phyloP scores from a whole-genome alignment of 768 basidiomycete species.

The Lactarius vividus region DNA sequence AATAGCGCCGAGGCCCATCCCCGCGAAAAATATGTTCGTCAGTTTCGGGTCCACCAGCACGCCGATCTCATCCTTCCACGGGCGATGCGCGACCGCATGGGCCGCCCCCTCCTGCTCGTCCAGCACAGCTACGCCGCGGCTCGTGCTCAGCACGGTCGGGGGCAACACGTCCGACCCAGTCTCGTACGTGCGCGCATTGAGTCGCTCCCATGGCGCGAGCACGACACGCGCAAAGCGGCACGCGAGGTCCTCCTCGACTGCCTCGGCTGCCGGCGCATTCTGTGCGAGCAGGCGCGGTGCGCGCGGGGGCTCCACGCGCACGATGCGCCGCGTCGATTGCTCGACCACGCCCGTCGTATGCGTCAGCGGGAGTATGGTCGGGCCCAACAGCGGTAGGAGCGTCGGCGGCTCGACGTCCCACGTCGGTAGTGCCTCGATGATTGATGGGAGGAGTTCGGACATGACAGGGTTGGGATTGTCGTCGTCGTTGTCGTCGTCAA shows the following conservation, averaged over 20 bases:
- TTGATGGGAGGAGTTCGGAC: neutral
- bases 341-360: constrained; percentile 67
- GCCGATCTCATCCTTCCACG: constrained; percentile 55
- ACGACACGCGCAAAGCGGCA: constrained; percentile 48
- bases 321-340: constrained; percentile 57
- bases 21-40: constrained; percentile 41
- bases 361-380: constrained; percentile 55
- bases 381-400: constrained; percentile 50
- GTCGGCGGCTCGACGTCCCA: constrained; percentile 21
- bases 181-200: constrained; percentile 35
- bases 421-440: constrained; percentile 8
- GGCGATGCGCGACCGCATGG: constrained; percentile 40
- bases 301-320: constrained; percentile 43
- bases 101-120: constrained; percentile 17
- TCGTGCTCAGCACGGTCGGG: constrained; percentile 38
- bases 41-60: constrained; percentile 48
- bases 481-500: constrained; percentile 17
- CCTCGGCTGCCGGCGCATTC: constrained; percentile 26
- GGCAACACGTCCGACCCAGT: constrained; percentile 34
- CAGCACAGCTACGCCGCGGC: constrained; percentile 39
- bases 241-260: constrained; percentile 50
- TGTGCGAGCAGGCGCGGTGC: constrained; percentile 28
- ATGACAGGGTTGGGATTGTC: neutral
- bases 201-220: constrained; percentile 53
- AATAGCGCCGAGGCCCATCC: constrained; percentile 61